phyloP scores from a whole-genome alignment of 305 asterid genomes.

The Solanum aculeatissimum region DNA sequence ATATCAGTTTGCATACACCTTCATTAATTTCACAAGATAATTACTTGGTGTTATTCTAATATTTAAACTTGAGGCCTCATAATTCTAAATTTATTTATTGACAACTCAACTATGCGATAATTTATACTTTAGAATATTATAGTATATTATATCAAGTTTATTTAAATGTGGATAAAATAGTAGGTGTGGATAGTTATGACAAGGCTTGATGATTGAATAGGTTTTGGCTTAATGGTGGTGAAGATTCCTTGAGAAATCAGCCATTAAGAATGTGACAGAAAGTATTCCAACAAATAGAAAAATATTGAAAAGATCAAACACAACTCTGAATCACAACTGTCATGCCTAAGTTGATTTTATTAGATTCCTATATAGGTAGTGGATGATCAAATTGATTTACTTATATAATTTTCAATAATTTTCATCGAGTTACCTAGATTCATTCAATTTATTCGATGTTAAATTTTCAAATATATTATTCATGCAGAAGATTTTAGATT shows the following conservation, averaged over 20 bases:
- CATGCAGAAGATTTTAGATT: no score
- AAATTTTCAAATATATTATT: no score
- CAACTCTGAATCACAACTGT: background rate
- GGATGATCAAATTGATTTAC: background rate
- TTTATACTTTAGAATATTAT: background rate
- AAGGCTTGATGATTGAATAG: background rate
- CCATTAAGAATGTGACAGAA: background rate
- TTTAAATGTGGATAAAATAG: background rate
- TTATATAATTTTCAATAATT: rapidly evolving
- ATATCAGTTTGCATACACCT: background rate
- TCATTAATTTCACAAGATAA: background rate
- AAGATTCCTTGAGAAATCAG: background rate
- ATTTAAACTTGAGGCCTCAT: background rate
- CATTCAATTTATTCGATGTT: no score
- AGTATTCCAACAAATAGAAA: background rate
- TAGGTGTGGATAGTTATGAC: background rate
- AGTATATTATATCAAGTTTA: background rate
- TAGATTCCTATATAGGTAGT: background rate
- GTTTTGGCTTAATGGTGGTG: background rate
- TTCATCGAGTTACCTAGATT: no score
- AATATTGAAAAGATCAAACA: background rate
- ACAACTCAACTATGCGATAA: background rate
- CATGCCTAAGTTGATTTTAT: background rate
- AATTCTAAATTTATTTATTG: background rate
- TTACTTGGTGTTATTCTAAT: background rate